A percentile compares a stretch with the other conserved stretches of the same genome.
Evolutionary conservation across 2,329 filamentous ascomycete genomes (phyloP).

Genomic region (Emergomyces orientalis): DNA sequence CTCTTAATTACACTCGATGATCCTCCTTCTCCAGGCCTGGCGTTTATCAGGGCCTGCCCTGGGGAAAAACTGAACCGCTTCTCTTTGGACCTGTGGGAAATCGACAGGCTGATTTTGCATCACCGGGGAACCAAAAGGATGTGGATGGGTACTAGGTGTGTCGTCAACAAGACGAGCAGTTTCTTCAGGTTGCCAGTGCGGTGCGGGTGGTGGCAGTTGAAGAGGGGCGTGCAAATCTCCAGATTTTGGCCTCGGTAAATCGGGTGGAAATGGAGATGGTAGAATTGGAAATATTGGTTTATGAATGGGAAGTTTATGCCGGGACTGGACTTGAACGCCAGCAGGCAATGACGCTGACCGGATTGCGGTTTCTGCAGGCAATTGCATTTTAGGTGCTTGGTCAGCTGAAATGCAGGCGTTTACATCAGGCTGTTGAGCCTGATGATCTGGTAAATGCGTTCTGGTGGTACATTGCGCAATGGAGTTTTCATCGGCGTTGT

Average conservation of each 20-base stretch:
- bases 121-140: background rate
- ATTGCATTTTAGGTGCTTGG: slow-evolving; percentile 40
- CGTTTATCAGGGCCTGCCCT: slow-evolving; percentile 2
- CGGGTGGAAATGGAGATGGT: background rate
- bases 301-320: background rate
- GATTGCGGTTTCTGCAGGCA: background rate
- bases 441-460: background rate
- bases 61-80: slow-evolving; percentile 1
- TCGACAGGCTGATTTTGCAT: background rate
- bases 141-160: background rate
- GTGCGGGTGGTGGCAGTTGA: background rate
- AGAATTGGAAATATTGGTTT: background rate
- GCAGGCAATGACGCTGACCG: background rate
- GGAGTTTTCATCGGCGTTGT: background rate
- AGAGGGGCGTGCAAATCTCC: background rate
- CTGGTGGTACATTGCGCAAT: background rate
- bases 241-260: background rate
- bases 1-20: slow-evolving; percentile 6
- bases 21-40: slow-evolving; percentile 1
- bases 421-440: slow-evolving; percentile 33
- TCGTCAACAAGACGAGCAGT: background rate
- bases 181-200: slow-evolving; percentile 4
- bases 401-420: slow-evolving; percentile 50
- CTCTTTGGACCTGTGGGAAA: slow-evolving; percentile 7
- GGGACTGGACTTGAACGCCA: background rate